Percentiles rank a stretch among this genome's conserved stretches.
phyloP scores from a whole-genome alignment of 371 early-diverging fungal species.

The Lichtheimia hyalospora region DNA sequence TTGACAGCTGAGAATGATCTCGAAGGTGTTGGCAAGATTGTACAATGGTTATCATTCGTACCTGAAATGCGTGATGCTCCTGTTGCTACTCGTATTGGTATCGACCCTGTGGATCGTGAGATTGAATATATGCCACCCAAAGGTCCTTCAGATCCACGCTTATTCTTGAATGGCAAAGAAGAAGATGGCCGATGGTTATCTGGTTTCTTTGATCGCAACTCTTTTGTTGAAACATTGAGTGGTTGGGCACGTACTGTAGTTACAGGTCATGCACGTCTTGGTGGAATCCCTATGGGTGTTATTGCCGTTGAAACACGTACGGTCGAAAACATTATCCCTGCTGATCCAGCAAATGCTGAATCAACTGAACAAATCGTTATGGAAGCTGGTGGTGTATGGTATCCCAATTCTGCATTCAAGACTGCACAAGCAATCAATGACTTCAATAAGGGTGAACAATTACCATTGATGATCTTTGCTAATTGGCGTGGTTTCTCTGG shows the following conservation, averaged over 20 bases:
- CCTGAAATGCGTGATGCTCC: slow-evolving; percentile 71
- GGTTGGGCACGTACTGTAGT: slow-evolving; percentile 72
- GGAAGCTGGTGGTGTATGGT: slow-evolving; percentile 98
- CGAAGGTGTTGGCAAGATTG: slow-evolving; percentile 85
- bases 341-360: slow-evolving; percentile 91
- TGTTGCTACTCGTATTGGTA: slow-evolving; percentile 52
- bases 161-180: slow-evolving; percentile 81
- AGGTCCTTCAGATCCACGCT: slow-evolving; percentile 91
- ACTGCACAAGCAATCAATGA: slow-evolving; percentile 98
- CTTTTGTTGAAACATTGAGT: slow-evolving; percentile 81
- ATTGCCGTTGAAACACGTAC: slow-evolving; percentile 96
- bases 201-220: slow-evolving; percentile 92
- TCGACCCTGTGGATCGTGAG: slow-evolving; percentile 73
- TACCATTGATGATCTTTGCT: slow-evolving; percentile 98
- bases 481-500: slow-evolving; percentile 99
- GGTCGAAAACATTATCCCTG: slow-evolving; percentile 90
- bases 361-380: slow-evolving; percentile 87
- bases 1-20: slow-evolving; percentile 94
- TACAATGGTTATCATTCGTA: slow-evolving; percentile 94
- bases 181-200: slow-evolving; percentile 74
- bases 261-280: slow-evolving; percentile 93
- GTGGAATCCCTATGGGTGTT: slow-evolving; percentile 96
- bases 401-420: slow-evolving; percentile 98
- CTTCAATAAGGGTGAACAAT: slow-evolving; percentile 97
- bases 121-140: slow-evolving; percentile 79